These are phyloP conservation scores for Rhizopogon sp. DNA, from an alignment of 768 basidiomycete species.

Conservation along the genomic window DNA sequence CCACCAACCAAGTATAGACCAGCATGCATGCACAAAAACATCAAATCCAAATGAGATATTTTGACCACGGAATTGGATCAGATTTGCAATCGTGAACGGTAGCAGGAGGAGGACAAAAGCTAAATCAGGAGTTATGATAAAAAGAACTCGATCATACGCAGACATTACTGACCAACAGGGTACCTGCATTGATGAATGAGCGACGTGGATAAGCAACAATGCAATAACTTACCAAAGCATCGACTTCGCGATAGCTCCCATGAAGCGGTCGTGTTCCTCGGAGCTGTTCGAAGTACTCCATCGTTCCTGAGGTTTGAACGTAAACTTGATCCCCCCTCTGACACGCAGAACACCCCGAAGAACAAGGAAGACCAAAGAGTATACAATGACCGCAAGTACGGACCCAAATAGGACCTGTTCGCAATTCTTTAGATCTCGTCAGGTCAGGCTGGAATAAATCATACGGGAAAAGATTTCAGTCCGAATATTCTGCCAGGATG, in stretches of 20 bases:
- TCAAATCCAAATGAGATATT: constrained; percentile 39
- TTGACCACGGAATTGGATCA: constrained; percentile 45
- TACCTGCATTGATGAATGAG: constrained; percentile 36
- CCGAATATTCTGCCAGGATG: constrained; percentile 42
- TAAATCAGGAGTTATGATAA: constrained; percentile 18
- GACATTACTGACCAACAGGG: constrained; percentile 43
- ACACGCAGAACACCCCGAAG: constrained; percentile 53
- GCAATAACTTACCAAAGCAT: constrained; percentile 59
- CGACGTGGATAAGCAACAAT: constrained; percentile 1
- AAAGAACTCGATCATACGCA: neutral
- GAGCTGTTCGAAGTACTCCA: constrained; percentile 31
- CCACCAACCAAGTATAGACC: constrained; percentile 49
- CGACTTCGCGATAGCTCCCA: constrained; percentile 54
- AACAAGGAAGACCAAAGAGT: constrained; percentile 56
- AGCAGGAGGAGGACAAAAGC: constrained; percentile 57
- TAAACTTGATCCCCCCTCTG: constrained; percentile 46
- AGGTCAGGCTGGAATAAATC: constrained; percentile 11
- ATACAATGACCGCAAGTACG: constrained; percentile 49
- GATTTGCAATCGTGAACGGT: constrained; percentile 50
- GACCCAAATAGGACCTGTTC: constrained; percentile 55
- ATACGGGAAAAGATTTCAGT: constrained; percentile 61
- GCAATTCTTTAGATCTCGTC: neutral
- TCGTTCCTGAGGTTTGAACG: constrained; percentile 40
- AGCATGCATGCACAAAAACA: constrained; percentile 48
- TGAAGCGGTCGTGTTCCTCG: constrained; percentile 56